Evolutionary conservation across 306 rosid species (phyloP).

Genomic region (Quercus mongolica): DNA sequence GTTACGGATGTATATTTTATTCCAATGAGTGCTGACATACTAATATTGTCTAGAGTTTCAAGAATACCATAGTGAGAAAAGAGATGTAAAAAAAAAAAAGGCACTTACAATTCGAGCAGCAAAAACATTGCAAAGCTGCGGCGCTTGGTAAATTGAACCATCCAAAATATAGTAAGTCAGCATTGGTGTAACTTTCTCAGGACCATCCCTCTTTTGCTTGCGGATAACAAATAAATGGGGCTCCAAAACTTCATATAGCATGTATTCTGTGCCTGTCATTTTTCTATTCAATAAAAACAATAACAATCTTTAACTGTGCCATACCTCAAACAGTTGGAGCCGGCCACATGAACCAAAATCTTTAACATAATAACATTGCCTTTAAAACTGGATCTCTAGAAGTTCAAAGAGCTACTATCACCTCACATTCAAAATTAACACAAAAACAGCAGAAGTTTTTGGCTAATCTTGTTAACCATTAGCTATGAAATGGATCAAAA

Average conservation of each 20-base stretch:
- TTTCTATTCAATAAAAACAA: constrained; percentile 42
- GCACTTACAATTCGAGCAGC: constrained; percentile 76
- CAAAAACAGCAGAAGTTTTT: background rate
- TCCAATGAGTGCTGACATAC: background rate
- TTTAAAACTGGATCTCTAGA: background rate
- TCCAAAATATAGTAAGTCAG: constrained; percentile 80
- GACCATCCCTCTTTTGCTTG: constrained; percentile 88
- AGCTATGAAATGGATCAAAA: background rate
- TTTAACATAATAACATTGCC: background rate
- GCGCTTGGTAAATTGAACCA: constrained; percentile 94
- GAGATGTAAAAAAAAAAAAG: background rate
- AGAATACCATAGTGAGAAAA: background rate
- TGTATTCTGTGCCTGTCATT: constrained; percentile 74
- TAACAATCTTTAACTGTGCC: constrained; percentile 9
- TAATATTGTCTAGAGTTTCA: background rate
- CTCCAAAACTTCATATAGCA: constrained; percentile 76
- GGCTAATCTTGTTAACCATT: background rate
- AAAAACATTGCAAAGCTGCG: constrained; percentile 84
- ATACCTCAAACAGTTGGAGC: constrained; percentile 6
- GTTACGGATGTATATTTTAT: background rate
- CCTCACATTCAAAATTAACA: background rate
- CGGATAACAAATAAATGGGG: constrained; percentile 79
- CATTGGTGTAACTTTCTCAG: constrained; percentile 85
- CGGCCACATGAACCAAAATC: background rate
- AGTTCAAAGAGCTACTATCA: background rate